Conservation (phyloP, 345 rosid species). For the Laguncularia racemosa region DNA sequence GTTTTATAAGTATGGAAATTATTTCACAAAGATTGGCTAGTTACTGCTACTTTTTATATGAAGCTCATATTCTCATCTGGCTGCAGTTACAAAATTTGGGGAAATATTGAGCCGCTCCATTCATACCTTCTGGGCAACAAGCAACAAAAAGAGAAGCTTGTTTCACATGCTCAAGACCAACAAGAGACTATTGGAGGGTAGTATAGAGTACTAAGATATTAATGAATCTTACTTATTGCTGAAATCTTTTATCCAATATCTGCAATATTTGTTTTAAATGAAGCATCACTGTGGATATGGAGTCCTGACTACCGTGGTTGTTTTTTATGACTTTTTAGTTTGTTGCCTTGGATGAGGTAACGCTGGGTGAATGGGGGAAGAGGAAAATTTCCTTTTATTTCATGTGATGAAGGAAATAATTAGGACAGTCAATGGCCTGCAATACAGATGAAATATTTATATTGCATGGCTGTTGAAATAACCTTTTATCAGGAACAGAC, state of each 20-base stretch:
- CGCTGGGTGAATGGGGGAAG: neutral
- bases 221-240: conserved; percentile 7
- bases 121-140: conserved; percentile 80
- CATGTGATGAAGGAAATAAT: too few relatives aligned
- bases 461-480: neutral
- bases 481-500: conserved; percentile 71
- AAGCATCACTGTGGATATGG: too few relatives aligned
- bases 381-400: too few relatives aligned
- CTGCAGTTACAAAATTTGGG: conserved; percentile 80
- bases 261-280: too few relatives aligned
- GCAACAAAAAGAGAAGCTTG: conserved; percentile 85
- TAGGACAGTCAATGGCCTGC: too few relatives aligned
- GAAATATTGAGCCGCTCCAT: conserved; percentile 87
- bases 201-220: conserved; percentile 4
- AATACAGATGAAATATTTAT: too few relatives aligned
- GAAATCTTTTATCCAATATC: neutral
- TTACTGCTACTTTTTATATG: conserved; percentile 3
- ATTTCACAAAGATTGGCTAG: neutral
- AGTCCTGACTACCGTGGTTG: neutral
- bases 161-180: conserved; percentile 95
- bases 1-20: neutral
- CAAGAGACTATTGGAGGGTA: conserved; percentile 96
- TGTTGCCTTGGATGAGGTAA: neutral
- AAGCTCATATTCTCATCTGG: conserved; percentile 11
- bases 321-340: neutral